Percentiles rank a stretch among this genome's conserved stretches.
These are phyloP conservation scores for Talaromyces piceae DNA, from an alignment of 2,329 filamentous ascomycete species.

Conservation along the genomic window DNA sequence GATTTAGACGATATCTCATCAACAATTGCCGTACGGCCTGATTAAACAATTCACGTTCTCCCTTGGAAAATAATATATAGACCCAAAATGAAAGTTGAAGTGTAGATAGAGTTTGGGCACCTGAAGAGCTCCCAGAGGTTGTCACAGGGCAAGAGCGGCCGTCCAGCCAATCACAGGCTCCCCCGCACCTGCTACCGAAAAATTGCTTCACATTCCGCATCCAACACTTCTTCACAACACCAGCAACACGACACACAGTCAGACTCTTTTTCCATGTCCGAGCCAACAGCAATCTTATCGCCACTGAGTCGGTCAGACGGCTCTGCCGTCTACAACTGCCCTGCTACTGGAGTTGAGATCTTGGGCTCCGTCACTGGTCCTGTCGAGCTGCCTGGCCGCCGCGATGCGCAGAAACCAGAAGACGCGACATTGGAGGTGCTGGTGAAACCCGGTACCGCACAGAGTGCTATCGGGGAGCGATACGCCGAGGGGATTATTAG, in stretches of 20 bases:
- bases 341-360: slow-evolving; percentile 61
- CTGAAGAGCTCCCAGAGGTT: too few relatives aligned
- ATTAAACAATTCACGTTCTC: too few relatives aligned
- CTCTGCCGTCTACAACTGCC: slow-evolving; percentile 35
- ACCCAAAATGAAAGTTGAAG: background rate
- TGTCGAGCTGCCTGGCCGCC: slow-evolving; percentile 70
- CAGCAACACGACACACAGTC: background rate
- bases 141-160: background rate
- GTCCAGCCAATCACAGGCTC: background rate
- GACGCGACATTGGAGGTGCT: slow-evolving; percentile 87
- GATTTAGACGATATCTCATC: background rate
- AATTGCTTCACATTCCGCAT: background rate
- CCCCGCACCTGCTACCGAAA: background rate
- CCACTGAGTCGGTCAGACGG: slow-evolving; percentile 32
- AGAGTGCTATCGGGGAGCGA: slow-evolving; percentile 74
- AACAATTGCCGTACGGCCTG: background rate
- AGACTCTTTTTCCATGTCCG: slow-evolving; percentile 26
- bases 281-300: slow-evolving; percentile 27
- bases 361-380: slow-evolving; percentile 87
- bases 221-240: background rate
- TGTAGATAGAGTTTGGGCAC: background rate
- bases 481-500: slow-evolving; percentile 61
- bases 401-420: slow-evolving; percentile 78
- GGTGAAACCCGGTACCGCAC: slow-evolving; percentile 75
- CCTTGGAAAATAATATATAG: too few relatives aligned